phyloP scores from a whole-genome alignment of 2,329 filamentous ascomycete species.

The Simplicillium sp. region DNA sequence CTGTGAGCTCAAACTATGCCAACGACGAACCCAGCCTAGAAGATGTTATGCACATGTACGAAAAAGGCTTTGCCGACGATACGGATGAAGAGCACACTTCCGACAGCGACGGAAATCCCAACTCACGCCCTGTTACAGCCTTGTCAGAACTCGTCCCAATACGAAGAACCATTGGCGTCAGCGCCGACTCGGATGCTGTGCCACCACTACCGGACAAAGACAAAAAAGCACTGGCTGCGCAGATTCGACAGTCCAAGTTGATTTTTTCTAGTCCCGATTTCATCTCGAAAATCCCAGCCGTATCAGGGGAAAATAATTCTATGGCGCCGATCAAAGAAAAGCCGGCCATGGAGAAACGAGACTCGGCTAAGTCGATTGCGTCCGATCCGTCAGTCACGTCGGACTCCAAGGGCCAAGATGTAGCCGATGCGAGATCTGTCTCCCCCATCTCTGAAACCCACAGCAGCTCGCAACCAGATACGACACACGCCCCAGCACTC shows the following conservation, averaged over 20 bases:
- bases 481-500: constrained; percentile 5
- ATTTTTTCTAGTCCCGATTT: constrained; percentile 29
- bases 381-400: constrained; percentile 20
- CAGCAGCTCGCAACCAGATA: background rate
- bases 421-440: constrained; percentile 5
- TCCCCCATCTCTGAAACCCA: constrained; percentile 8
- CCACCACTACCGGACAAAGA: constrained; percentile 10
- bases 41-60: constrained; percentile 63
- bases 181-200: constrained; percentile 9
- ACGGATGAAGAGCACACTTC: constrained; percentile 25
- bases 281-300: constrained; percentile 27
- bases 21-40: constrained; percentile 53
- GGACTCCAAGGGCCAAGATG: constrained; percentile 8
- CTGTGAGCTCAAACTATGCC: constrained; percentile 51
- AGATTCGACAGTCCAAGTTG: constrained; percentile 29
- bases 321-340: constrained; percentile 10
- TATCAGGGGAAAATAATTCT: constrained; percentile 10
- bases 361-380: constrained; percentile 40
- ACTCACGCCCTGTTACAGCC: constrained; percentile 6
- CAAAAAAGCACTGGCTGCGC: constrained; percentile 22
- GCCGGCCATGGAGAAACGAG: constrained; percentile 28
- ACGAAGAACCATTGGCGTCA: constrained; percentile 1
- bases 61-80: constrained; percentile 47
- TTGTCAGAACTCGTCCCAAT: constrained; percentile 4
- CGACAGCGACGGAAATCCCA: constrained; percentile 7